These are phyloP conservation scores for Epichloe scottii DNA, from an alignment of 2,329 filamentous ascomycete species.

Conservation along the genomic window DNA sequence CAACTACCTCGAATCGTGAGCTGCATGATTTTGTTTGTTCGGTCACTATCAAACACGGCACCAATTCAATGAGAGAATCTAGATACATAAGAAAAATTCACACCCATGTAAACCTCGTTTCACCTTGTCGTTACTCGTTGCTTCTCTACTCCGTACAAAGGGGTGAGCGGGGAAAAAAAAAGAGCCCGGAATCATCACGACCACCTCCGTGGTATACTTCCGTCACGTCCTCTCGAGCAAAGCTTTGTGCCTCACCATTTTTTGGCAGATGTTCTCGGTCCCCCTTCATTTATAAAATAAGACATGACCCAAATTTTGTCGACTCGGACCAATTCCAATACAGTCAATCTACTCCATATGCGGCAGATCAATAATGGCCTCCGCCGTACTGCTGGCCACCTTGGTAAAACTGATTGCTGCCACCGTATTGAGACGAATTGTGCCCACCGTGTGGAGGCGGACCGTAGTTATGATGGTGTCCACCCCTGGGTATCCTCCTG, in stretches of 20 bases:
- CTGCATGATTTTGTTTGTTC: background rate
- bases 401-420: slow-evolving; percentile 14
- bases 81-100: slow-evolving; percentile 4
- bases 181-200: background rate
- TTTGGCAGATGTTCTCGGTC: background rate
- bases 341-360: background rate
- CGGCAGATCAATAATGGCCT: slow-evolving; percentile 7
- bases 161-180: background rate
- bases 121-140: slow-evolving; percentile 6
- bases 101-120: background rate
- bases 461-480: slow-evolving; percentile 8
- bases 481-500: slow-evolving; percentile 11
- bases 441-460: slow-evolving; percentile 7
- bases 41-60: background rate
- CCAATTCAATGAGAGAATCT: slow-evolving; percentile 1
- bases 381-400: slow-evolving; percentile 12
- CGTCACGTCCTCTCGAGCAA: background rate
- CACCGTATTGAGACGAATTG: slow-evolving; percentile 16
- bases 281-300: no score
- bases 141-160: slow-evolving; percentile 1
- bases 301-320: background rate
- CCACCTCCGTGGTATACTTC: background rate
- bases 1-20: background rate
- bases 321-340: background rate
- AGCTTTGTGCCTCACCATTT: background rate